Percentiles rank a stretch among this genome's conserved stretches.
Evolutionary conservation across 2,329 filamentous ascomycete species (phyloP).

Genomic region (Colletotrichum sp.): DNA sequence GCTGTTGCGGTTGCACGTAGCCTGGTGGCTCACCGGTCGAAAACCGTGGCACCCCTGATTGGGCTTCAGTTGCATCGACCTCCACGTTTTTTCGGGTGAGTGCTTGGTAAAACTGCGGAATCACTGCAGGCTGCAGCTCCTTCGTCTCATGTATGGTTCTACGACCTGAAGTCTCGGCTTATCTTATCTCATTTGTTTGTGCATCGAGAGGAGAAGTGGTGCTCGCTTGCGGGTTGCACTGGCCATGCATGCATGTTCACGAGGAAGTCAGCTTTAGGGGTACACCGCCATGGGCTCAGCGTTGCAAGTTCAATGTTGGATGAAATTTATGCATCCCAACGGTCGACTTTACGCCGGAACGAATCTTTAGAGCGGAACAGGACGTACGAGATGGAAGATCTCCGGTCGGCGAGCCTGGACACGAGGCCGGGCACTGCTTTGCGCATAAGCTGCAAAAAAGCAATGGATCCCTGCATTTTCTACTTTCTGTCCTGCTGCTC

Average conservation of each 20-base stretch:
- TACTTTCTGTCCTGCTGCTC: background rate
- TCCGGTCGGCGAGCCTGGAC: background rate
- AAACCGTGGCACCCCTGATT: background rate
- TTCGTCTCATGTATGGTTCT: background rate
- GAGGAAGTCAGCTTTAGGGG: background rate
- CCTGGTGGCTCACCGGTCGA: background rate
- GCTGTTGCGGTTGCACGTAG: background rate
- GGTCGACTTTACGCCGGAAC: background rate
- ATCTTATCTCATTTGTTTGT: background rate
- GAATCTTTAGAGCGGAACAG: background rate
- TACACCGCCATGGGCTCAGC: background rate
- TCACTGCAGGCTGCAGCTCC: background rate
- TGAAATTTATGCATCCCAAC: background rate
- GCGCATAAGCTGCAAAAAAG: background rate
- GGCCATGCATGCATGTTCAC: background rate
- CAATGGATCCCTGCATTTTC: background rate
- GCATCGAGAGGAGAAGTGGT: background rate
- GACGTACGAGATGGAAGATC: background rate
- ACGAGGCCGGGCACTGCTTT: background rate
- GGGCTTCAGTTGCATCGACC: background rate
- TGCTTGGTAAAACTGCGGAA: background rate
- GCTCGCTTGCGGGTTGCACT: background rate
- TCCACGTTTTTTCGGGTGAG: background rate
- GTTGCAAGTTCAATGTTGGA: background rate
- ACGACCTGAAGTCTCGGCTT: background rate